phyloP scores from a whole-genome alignment of 495 filamentous ascomycete genomes.

The Aspergillus steynii region DNA sequence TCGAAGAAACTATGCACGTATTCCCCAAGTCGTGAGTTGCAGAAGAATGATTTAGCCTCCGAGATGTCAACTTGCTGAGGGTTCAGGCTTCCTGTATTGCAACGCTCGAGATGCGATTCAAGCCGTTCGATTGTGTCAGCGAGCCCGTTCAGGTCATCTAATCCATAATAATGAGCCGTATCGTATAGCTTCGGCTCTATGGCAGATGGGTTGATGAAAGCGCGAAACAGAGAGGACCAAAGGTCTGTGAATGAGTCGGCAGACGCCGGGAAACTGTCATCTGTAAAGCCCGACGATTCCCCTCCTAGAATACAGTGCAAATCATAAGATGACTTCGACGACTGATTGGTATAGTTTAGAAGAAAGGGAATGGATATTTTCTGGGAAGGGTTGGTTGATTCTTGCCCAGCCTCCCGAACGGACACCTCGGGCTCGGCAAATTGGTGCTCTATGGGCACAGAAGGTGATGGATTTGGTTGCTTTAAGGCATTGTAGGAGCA shows the following conservation, averaged over 20 bases:
- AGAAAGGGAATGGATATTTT: constrained; percentile 7
- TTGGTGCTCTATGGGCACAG: background rate
- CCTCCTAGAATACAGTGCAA: background rate
- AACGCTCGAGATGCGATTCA: background rate
- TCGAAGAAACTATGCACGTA: constrained; percentile 5
- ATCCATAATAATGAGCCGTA: background rate
- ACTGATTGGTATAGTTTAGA: constrained; percentile 4
- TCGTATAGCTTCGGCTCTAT: background rate
- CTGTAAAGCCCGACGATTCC: background rate
- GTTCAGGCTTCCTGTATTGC: background rate
- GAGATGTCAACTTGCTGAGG: background rate
- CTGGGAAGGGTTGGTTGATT: background rate
- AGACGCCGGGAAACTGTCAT: background rate
- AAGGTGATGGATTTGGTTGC: background rate
- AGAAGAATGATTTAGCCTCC: background rate
- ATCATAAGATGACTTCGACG: background rate
- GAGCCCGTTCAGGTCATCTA: background rate
- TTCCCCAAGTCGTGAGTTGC: background rate
- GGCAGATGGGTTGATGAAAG: background rate
- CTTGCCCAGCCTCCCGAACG: too few relatives aligned
- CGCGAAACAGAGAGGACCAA: background rate
- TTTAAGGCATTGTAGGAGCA: background rate
- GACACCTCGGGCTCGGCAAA: background rate
- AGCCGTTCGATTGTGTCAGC: background rate
- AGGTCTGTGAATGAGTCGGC: background rate